A percentile compares a stretch with the other conserved stretches of the same genome.
Evolutionary conservation across 2,329 filamentous ascomycete genomes (phyloP).

Genomic region (Pseudophaeomoniella oleicola): DNA sequence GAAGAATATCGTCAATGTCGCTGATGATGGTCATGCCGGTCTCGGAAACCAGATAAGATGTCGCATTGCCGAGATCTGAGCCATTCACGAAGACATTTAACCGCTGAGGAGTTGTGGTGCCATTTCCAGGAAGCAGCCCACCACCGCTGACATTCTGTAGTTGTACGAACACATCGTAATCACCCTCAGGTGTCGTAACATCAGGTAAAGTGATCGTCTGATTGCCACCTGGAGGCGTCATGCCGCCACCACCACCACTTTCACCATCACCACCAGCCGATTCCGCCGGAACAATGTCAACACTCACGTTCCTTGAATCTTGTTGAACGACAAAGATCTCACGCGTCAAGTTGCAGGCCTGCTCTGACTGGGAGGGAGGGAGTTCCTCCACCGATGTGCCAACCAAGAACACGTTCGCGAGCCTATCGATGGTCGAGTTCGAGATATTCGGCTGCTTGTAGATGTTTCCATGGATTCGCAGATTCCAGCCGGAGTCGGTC

Average conservation of each 20-base stretch:
- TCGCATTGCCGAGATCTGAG: conserved; percentile 54
- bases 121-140: conserved; percentile 47
- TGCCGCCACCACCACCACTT: conserved; percentile 32
- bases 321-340: conserved; percentile 67
- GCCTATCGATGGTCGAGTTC: conserved; percentile 47
- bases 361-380: conserved; percentile 41
- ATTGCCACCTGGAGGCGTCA: conserved; percentile 41
- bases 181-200: conserved; percentile 51
- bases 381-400: conserved; percentile 47
- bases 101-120: conserved; percentile 49
- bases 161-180: conserved; percentile 57
- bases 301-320: conserved; percentile 44
- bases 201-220: conserved; percentile 52
- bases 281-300: conserved; percentile 46
- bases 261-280: conserved; percentile 38
- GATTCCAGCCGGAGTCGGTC: conserved; percentile 63
- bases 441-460: conserved; percentile 62
- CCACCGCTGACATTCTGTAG: conserved; percentile 44
- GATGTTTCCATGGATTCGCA: conserved; percentile 66
- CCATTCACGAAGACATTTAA: conserved; percentile 55
- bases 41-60: conserved; percentile 59
- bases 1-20: conserved; percentile 67
- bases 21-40: conserved; percentile 58
- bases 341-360: conserved; percentile 59
- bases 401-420: conserved; percentile 58